Percentiles rank a stretch among this genome's conserved stretches.
phyloP scores from a whole-genome alignment of 768 basidiomycete species.

The Boletellus sp. region DNA sequence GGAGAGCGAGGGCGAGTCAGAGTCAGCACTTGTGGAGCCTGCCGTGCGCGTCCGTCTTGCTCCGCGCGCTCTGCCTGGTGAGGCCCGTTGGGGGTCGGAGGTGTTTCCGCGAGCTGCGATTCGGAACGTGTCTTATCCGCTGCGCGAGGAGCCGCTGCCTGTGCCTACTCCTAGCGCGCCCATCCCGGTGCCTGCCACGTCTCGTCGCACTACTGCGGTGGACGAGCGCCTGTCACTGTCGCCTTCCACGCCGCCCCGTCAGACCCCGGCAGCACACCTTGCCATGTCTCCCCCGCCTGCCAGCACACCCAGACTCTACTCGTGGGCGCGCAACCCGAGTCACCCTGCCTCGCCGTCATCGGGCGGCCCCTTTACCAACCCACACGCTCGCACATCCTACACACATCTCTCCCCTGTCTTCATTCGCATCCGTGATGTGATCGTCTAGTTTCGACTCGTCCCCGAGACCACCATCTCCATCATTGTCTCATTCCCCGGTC shows the following conservation, averaged over 20 bases:
- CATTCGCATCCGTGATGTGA: constrained; percentile 44
- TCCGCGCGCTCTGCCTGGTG: constrained; percentile 6
- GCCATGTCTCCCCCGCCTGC: constrained; percentile 54
- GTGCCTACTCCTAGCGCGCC: constrained; percentile 25
- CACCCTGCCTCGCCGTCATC: constrained; percentile 35
- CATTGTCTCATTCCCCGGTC: too few species aligned
- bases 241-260: constrained; percentile 34
- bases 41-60: constrained; percentile 24
- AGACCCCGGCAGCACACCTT: constrained; percentile 18
- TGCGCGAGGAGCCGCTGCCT: constrained; percentile 7
- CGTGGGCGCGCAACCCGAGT: constrained; percentile 42
- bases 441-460: constrained; percentile 9
- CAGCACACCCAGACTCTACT: constrained; percentile 55
- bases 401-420: constrained; percentile 50
- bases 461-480: constrained; percentile 1
- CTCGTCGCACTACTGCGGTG: constrained; percentile 17
- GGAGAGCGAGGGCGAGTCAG: constrained; percentile 3
- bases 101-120: background rate
- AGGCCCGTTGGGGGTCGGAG: background rate
- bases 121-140: constrained; percentile 1
- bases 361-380: constrained; percentile 54
- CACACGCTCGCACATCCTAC: constrained; percentile 55
- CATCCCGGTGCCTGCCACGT: constrained; percentile 26
- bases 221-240: constrained; percentile 20
- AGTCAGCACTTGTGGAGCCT: constrained; percentile 5